phyloP scores from a whole-genome alignment of 2,329 filamentous ascomycete genomes.

The Ambrosiella cleistominuta region DNA sequence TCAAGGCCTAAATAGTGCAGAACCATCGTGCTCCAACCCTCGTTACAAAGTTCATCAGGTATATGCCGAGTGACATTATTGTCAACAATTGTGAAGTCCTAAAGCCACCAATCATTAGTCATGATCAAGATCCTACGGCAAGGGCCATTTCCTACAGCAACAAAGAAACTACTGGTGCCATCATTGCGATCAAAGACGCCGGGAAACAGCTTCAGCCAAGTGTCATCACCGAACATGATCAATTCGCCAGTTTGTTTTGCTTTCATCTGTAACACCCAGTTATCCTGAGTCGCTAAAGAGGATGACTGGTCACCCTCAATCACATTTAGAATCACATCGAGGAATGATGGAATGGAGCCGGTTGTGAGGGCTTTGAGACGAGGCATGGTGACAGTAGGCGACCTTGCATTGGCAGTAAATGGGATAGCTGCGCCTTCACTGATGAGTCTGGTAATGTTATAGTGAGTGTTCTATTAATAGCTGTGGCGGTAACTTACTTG shows the following conservation, averaged over 20 bases:
- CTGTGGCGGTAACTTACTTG: constrained; percentile 36
- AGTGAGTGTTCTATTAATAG: neutral
- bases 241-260: constrained; percentile 54
- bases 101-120: neutral
- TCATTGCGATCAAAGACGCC: constrained; percentile 71
- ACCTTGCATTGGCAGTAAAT: constrained; percentile 89
- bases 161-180: constrained; percentile 95
- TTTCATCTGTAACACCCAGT: constrained; percentile 88
- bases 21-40: constrained; percentile 86
- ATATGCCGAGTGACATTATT: constrained; percentile 92
- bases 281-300: constrained; percentile 74
- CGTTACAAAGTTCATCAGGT: constrained; percentile 50
- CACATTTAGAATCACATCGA: constrained; percentile 92
- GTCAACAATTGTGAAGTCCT: constrained; percentile 97
- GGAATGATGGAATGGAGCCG: constrained; percentile 92
- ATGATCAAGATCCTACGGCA: neutral
- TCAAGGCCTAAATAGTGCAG: constrained; percentile 92
- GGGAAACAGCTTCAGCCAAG: constrained; percentile 94
- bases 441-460: constrained; percentile 47
- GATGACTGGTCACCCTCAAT: constrained; percentile 87
- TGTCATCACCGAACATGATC: constrained; percentile 94
- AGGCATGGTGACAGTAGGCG: constrained; percentile 96
- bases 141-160: constrained; percentile 47
- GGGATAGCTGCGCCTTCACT: constrained; percentile 67
- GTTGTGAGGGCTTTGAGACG: constrained; percentile 94